These are phyloP conservation scores for Kregervanrija delftensis DNA, from an alignment of 805 yeast species.

Conservation along the genomic window DNA sequence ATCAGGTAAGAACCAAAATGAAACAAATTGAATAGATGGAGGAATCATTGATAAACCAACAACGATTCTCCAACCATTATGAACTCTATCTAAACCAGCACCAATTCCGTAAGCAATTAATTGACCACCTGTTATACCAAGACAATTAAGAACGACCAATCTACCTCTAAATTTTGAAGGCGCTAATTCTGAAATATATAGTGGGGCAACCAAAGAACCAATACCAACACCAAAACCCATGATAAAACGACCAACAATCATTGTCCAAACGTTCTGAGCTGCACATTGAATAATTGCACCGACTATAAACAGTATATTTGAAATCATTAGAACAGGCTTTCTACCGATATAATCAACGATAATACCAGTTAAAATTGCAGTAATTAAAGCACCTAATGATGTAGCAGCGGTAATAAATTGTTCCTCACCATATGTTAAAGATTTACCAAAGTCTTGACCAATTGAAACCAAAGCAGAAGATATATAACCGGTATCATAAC, in stretches of 20 bases:
- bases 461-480: slow-evolving; percentile 88
- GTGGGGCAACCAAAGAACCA: slow-evolving; percentile 91
- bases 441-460: slow-evolving; percentile 63
- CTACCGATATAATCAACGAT: slow-evolving; percentile 82
- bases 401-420: slow-evolving; percentile 93
- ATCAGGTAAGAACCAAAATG: slow-evolving; percentile 86
- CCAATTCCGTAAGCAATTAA: slow-evolving; percentile 90
- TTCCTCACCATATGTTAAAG: slow-evolving; percentile 68
- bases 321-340: slow-evolving; percentile 73
- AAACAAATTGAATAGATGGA: slow-evolving; percentile 65
- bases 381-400: slow-evolving; percentile 83
- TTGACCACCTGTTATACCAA: slow-evolving; percentile 94
- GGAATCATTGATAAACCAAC: slow-evolving; percentile 91
- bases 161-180: slow-evolving; percentile 91
- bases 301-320: slow-evolving; percentile 72
- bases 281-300: slow-evolving; percentile 86
- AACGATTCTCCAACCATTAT: slow-evolving; percentile 87
- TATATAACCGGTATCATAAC: slow-evolving; percentile 96
- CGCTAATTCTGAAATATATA: slow-evolving; percentile 86
- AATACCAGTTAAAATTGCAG: slow-evolving; percentile 73
- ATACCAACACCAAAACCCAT: slow-evolving; percentile 97
- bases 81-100: slow-evolving; percentile 68
- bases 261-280: slow-evolving; percentile 76
- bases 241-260: slow-evolving; percentile 85
- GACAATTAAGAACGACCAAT: slow-evolving; percentile 77